These are phyloP conservation scores for Asterophora parasitica DNA, from an alignment of 768 basidiomycete species.

Conservation along the genomic window DNA sequence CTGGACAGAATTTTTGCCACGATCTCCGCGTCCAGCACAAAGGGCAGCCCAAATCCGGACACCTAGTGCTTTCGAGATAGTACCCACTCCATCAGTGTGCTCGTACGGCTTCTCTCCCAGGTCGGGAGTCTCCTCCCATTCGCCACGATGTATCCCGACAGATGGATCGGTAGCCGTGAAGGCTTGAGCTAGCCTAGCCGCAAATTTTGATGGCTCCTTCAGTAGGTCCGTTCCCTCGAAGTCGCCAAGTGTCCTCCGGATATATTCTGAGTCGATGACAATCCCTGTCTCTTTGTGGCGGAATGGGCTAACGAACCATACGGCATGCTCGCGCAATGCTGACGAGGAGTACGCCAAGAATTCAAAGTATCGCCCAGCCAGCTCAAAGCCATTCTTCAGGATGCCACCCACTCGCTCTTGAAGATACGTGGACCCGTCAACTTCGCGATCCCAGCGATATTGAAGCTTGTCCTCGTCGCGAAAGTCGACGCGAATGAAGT, in stretches of 20 bases:
- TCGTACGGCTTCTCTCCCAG: constrained; percentile 38
- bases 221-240: constrained; percentile 49
- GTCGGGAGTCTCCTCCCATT: constrained; percentile 67
- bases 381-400: constrained; percentile 58
- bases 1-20: constrained; percentile 29
- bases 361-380: constrained; percentile 70
- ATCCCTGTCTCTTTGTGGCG: constrained; percentile 33
- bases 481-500: constrained; percentile 81
- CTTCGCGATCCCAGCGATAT: constrained; percentile 65
- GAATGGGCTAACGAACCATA: constrained; percentile 79
- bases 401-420: constrained; percentile 52
- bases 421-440: constrained; percentile 55
- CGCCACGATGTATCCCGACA: constrained; percentile 43
- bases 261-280: constrained; percentile 54
- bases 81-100: constrained; percentile 80
- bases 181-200: constrained; percentile 78
- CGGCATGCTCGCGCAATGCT: constrained; percentile 71
- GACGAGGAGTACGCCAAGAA: constrained; percentile 83
- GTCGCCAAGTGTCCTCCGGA: constrained; percentile 63
- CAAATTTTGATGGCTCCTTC: constrained; percentile 68
- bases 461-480: constrained; percentile 78
- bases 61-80: constrained; percentile 59
- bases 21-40: constrained; percentile 37
- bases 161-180: constrained; percentile 81
- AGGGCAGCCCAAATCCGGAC: constrained; percentile 55